Conservation (phyloP, 441 rosid species). For the Pelargonium cotyledonis region DNA sequence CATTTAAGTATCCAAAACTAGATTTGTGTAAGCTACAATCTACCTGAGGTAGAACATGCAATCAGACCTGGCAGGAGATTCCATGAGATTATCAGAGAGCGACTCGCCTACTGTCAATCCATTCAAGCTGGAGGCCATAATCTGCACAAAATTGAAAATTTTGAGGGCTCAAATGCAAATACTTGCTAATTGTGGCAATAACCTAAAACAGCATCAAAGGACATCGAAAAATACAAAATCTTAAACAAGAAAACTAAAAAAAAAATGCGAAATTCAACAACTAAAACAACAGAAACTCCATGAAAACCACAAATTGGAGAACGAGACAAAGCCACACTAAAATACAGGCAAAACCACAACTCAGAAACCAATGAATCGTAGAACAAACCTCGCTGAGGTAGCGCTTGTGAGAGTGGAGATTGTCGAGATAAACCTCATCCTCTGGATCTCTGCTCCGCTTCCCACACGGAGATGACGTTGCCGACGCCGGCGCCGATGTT, state of each 20-base stretch:
- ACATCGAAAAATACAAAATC: too few relatives aligned
- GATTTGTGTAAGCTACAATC: background rate
- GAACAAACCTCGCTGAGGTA: conserved; percentile 74
- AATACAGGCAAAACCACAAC: too few relatives aligned
- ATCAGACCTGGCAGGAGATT: conserved; percentile 76
- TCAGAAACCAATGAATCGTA: too few relatives aligned
- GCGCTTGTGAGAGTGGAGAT: conserved; percentile 86
- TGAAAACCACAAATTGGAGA: too few relatives aligned
- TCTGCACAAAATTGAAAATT: conserved; percentile 30
- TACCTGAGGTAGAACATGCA: conserved; percentile 48
- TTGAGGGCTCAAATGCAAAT: conserved; percentile 10
- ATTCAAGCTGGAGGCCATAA: conserved; percentile 95
- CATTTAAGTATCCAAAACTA: too few relatives aligned
- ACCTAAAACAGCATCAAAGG: too few relatives aligned
- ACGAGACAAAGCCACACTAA: too few relatives aligned
- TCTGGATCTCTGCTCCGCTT: conserved; percentile 87
- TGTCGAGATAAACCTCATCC: conserved; percentile 84
- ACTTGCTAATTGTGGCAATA: background rate
- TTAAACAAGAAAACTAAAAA: background rate
- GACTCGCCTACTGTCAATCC: conserved; percentile 92
- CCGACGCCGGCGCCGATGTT: too few relatives aligned
- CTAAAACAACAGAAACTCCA: too few relatives aligned
- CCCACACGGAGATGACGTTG: conserved; percentile 45
- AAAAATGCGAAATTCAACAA: too few relatives aligned
- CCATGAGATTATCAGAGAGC: conserved; percentile 70